These are phyloP conservation scores for Porcisia hertigi DNA, from an alignment of 208 protist genomes.

Conservation along the genomic window DNA sequence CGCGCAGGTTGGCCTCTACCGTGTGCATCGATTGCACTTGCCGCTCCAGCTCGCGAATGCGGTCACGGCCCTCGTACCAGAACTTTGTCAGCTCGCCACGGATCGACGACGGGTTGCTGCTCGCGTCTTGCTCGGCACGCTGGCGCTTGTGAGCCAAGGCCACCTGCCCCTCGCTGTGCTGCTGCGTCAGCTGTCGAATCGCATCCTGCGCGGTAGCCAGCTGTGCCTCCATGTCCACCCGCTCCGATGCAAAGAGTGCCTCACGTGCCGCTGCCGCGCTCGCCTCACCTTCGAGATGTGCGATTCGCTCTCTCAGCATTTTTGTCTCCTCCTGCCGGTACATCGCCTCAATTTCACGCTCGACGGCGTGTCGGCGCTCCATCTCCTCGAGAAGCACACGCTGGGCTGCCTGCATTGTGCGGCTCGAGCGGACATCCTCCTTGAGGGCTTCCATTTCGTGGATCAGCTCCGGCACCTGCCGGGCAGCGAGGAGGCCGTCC, in stretches of 20 bases:
- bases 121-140: conserved; percentile 43
- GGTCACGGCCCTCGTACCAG: conserved; percentile 69
- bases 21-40: conserved; percentile 41
- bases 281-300: conserved; percentile 16
- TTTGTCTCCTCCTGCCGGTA: conserved; percentile 20
- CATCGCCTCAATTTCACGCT: conserved; percentile 25
- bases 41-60: conserved; percentile 42
- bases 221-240: conserved; percentile 22
- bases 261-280: conserved; percentile 27
- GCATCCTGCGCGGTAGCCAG: conserved; percentile 17
- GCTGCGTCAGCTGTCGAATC: conserved; percentile 29
- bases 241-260: conserved; percentile 14
- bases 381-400: conserved; percentile 28
- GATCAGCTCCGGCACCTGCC: conserved; percentile 27
- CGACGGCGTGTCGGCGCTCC: conserved; percentile 21
- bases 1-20: conserved; percentile 40
- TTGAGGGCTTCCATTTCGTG: conserved; percentile 33
- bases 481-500: conserved; percentile 26
- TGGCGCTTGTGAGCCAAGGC: conserved; percentile 46
- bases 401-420: conserved; percentile 27
- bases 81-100: conserved; percentile 65
- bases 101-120: conserved; percentile 54
- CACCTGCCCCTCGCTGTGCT: conserved; percentile 30
- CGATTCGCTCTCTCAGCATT: conserved; percentile 29
- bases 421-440: conserved; percentile 25